A percentile compares a stretch with the other conserved stretches of the same genome.
phyloP scores from a whole-genome alignment of 73 alveolate genomes.

The Halteria grandinella region DNA sequence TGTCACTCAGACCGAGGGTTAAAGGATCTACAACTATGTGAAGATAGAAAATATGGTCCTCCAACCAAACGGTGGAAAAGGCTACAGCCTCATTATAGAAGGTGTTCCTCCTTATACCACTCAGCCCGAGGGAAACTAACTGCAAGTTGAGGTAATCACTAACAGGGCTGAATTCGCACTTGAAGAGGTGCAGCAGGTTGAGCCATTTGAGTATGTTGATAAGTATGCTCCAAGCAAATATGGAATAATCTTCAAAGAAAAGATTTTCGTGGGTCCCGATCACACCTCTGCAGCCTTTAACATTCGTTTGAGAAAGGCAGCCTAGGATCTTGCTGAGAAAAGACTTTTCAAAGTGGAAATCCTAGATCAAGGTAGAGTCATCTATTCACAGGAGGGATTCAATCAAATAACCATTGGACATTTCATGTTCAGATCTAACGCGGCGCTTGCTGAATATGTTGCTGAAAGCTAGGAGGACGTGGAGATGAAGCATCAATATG shows the following conservation, averaged over 20 bases:
- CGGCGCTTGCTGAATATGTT: slow-evolving; percentile 43
- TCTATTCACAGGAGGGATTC: slow-evolving; percentile 69
- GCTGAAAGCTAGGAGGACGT: slow-evolving; percentile 33
- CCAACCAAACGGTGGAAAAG: slow-evolving; percentile 58
- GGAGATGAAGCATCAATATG: slow-evolving; percentile 68
- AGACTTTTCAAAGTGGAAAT: slow-evolving; percentile 70
- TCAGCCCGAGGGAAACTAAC: slow-evolving; percentile 73
- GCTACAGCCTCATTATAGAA: slow-evolving; percentile 74
- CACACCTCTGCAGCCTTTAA: slow-evolving; percentile 72
- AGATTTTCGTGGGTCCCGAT: slow-evolving; percentile 78
- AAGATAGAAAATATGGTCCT: slow-evolving; percentile 40
- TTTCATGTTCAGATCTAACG: slow-evolving; percentile 69
- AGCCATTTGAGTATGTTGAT: slow-evolving; percentile 82
- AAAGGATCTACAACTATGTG: slow-evolving; percentile 2
- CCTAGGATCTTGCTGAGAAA: slow-evolving; percentile 53
- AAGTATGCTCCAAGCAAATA: slow-evolving; percentile 81
- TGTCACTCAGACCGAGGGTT: slow-evolving; percentile 11
- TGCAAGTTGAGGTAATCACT: slow-evolving; percentile 67
- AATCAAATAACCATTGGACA: slow-evolving; percentile 78
- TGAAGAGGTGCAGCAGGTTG: slow-evolving; percentile 74
- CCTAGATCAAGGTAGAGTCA: slow-evolving; percentile 71
- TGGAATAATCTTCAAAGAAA: slow-evolving; percentile 91
- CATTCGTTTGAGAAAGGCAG: slow-evolving; percentile 62
- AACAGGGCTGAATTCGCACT: slow-evolving; percentile 64
- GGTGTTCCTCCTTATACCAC: slow-evolving; percentile 72